Evolutionary conservation across 2,329 filamentous ascomycete genomes (phyloP).

Genomic region (Bipolaris sorokiniana): DNA sequence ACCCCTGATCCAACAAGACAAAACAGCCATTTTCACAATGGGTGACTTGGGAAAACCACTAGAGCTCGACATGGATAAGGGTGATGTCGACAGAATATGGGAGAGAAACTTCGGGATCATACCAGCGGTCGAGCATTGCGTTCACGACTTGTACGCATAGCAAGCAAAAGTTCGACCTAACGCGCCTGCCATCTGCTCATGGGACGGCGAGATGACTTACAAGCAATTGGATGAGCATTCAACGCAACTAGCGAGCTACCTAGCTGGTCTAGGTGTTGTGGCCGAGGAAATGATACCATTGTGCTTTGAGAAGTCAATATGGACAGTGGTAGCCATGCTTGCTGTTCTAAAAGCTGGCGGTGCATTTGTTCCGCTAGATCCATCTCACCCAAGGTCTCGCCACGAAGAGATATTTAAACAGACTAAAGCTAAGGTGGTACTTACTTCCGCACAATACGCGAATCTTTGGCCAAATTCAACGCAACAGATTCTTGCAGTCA

Average conservation of each 20-base stretch:
- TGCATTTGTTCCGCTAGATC: slow-evolving; percentile 49
- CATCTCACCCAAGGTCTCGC: slow-evolving; percentile 35
- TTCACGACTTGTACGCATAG: slow-evolving; percentile 22
- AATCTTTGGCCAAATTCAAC: neutral
- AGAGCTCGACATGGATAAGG: too few species aligned
- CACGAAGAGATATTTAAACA: slow-evolving; percentile 39
- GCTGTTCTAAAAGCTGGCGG: slow-evolving; percentile 52
- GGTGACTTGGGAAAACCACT: too few species aligned
- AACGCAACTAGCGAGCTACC: slow-evolving; percentile 12
- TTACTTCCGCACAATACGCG: neutral
- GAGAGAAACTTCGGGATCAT: neutral
- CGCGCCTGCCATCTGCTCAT: slow-evolving; percentile 26
- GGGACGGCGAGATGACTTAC: slow-evolving; percentile 12
- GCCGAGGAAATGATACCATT: slow-evolving; percentile 23
- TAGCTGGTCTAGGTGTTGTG: slow-evolving; percentile 13
- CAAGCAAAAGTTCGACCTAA: slow-evolving; percentile 13
- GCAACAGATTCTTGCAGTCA: neutral
- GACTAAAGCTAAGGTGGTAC: slow-evolving; percentile 1
- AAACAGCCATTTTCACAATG: too few species aligned
- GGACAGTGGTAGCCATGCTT: slow-evolving; percentile 47
- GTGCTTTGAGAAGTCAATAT: slow-evolving; percentile 33
- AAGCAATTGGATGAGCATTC: neutral
- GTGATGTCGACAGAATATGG: neutral
- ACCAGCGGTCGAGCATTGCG: slow-evolving; percentile 5
- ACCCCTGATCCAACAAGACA: too few species aligned